phyloP scores from a whole-genome alignment of 2,329 filamentous ascomycete species.

The Ophiostoma piceae region DNA sequence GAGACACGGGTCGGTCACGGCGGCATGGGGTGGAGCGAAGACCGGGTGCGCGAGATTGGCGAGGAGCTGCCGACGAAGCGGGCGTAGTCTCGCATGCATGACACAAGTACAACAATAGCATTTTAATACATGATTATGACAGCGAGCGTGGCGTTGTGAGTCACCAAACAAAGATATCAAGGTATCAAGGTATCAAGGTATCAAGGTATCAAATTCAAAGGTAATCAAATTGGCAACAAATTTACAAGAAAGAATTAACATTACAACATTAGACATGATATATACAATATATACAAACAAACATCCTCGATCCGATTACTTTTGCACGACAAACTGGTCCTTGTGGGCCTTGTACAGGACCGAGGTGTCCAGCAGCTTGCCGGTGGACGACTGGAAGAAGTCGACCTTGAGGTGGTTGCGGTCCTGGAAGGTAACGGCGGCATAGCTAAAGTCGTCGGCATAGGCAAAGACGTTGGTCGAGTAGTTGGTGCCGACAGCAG shows the following conservation, averaged over 20 bases:
- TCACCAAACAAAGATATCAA: no score
- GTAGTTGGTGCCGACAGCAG: slow-evolving; percentile 38
- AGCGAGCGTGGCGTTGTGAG: no score
- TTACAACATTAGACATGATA: background rate
- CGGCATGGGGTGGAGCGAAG: slow-evolving; percentile 47
- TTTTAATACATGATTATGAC: no score
- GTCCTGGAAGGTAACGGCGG: slow-evolving; percentile 44
- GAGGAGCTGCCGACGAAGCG: slow-evolving; percentile 29
- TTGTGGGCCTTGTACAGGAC: slow-evolving; percentile 46
- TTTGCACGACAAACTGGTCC: slow-evolving; percentile 42
- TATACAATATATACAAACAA: background rate
- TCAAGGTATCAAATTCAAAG: background rate
- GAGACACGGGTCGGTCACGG: slow-evolving; percentile 44
- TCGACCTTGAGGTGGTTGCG: slow-evolving; percentile 44
- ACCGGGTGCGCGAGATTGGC: slow-evolving; percentile 34
- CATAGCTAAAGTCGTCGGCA: slow-evolving; percentile 49
- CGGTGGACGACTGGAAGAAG: slow-evolving; percentile 47
- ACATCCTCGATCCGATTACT: background rate
- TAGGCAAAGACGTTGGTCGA: slow-evolving; percentile 46
- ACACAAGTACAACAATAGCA: no score
- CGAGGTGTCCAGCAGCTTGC: slow-evolving; percentile 44
- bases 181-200: no score
- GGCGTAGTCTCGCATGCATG: background rate
- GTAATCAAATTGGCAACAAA: no score
- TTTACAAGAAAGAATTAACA: background rate